These are phyloP conservation scores for Sarcodon aspratus DNA, from an alignment of 768 basidiomycete genomes.

Conservation along the genomic window DNA sequence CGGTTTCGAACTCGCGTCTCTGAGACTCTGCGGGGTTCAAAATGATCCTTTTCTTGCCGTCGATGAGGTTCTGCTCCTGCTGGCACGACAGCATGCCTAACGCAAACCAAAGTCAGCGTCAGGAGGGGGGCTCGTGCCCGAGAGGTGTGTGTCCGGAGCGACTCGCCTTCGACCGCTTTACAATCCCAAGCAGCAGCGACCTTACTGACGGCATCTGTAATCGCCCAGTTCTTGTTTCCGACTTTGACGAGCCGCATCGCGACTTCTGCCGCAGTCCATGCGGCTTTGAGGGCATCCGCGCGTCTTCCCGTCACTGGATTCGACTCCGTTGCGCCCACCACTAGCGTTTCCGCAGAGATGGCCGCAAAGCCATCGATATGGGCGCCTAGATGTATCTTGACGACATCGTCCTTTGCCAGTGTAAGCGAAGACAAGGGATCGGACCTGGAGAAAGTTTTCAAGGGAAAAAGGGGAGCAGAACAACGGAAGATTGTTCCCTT, in stretches of 20 bases:
- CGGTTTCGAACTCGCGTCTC: slow-evolving; percentile 76
- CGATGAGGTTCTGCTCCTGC: slow-evolving; percentile 88
- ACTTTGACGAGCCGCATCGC: slow-evolving; percentile 87
- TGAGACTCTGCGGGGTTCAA: slow-evolving; percentile 80
- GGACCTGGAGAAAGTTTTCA: slow-evolving; percentile 34
- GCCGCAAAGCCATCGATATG: slow-evolving; percentile 97
- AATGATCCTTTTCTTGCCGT: slow-evolving; percentile 93
- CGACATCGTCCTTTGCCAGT: slow-evolving; percentile 80
- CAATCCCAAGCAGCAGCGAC: slow-evolving; percentile 66
- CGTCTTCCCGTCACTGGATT: slow-evolving; percentile 74
- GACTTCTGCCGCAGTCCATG: slow-evolving; percentile 85
- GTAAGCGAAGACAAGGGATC: slow-evolving; percentile 59
- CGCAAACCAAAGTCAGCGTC: slow-evolving; percentile 2
- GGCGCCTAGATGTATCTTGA: slow-evolving; percentile 92
- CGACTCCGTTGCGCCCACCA: slow-evolving; percentile 67
- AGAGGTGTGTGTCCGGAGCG: background rate
- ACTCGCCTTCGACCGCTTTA: slow-evolving; percentile 87
- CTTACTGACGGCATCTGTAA: slow-evolving; percentile 78
- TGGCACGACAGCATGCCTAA: slow-evolving; percentile 92
- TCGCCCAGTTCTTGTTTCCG: slow-evolving; percentile 90
- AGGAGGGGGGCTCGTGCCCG: slow-evolving; percentile 1
- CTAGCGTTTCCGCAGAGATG: slow-evolving; percentile 86
- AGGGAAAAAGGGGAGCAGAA: slow-evolving; percentile 3
- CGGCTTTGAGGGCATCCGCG: slow-evolving; percentile 90
- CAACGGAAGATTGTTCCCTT: background rate